Conservation (phyloP, 2,329 filamentous ascomycete genomes). For the Neurospora sp. region DNA sequence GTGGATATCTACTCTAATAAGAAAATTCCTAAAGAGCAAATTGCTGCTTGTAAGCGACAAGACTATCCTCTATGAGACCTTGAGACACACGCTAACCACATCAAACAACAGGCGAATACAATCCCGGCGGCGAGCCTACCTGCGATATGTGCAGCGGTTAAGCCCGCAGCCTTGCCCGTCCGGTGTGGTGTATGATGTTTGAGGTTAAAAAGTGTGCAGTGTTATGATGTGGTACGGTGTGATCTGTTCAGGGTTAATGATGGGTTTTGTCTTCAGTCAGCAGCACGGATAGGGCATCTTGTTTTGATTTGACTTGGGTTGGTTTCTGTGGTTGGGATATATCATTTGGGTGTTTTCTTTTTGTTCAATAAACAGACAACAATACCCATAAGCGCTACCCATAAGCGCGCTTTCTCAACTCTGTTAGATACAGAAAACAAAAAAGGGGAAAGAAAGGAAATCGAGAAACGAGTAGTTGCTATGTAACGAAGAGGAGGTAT, state of each 20-base stretch:
- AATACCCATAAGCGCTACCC: background rate
- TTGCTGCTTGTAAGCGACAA: slow-evolving; percentile 47
- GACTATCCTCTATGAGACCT: background rate
- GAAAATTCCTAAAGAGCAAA: slow-evolving; percentile 46
- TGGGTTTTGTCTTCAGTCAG: background rate
- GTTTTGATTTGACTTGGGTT: background rate
- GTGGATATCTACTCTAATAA: slow-evolving; percentile 93
- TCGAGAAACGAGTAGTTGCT: background rate
- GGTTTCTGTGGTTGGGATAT: background rate
- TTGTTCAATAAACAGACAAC: background rate
- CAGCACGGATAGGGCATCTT: background rate
- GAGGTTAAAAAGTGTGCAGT: background rate
- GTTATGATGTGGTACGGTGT: slow-evolving; percentile 2
- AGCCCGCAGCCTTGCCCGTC: slow-evolving; percentile 1
- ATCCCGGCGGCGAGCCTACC: no score
- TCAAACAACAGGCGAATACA: slow-evolving; percentile 30
- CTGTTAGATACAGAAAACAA: background rate
- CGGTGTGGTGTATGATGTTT: slow-evolving; percentile 3
- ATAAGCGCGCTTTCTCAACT: background rate
- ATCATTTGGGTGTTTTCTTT: background rate
- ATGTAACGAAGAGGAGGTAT: background rate
- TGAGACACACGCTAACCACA: background rate
- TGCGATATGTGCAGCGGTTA: slow-evolving; percentile 65
- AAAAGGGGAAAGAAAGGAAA: background rate
- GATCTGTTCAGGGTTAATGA: background rate